A percentile compares a stretch with the other conserved stretches of the same genome.
Evolutionary conservation across 2,329 filamentous ascomycete species (phyloP).

Genomic region (Claviceps sp.): DNA sequence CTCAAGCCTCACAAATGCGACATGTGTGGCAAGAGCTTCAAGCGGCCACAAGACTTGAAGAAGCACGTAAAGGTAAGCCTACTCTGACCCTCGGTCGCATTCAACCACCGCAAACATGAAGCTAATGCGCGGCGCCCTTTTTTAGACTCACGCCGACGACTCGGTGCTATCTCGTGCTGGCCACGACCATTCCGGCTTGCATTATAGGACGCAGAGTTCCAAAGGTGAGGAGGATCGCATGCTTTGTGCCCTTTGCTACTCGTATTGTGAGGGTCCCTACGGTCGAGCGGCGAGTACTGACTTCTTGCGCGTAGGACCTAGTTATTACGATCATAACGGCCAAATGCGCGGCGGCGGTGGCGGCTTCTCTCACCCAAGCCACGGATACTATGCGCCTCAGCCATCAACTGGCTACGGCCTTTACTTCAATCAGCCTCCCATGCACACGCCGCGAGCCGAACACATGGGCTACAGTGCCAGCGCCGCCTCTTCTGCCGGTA

Average conservation of each 20-base stretch:
- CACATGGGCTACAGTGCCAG: constrained; percentile 49
- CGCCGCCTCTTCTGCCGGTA: constrained; percentile 17
- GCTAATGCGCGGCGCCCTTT: constrained; percentile 10
- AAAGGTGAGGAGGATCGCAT: constrained; percentile 34
- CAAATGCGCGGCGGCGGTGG: constrained; percentile 44
- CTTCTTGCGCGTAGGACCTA: constrained; percentile 29
- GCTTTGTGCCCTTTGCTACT: constrained; percentile 7
- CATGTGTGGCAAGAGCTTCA: constrained; percentile 97
- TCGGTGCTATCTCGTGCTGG: constrained; percentile 53
- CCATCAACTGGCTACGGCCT: constrained; percentile 52
- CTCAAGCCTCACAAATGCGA: constrained; percentile 98
- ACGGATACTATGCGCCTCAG: constrained; percentile 46
- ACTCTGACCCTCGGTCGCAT: neutral
- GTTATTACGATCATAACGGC: constrained; percentile 52
- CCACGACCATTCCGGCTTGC: constrained; percentile 39
- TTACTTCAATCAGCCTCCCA: constrained; percentile 59
- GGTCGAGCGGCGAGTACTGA: constrained; percentile 2
- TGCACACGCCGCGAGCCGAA: constrained; percentile 38
- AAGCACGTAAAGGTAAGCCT: constrained; percentile 78
- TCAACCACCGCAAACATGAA: neutral
- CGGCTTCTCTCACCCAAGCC: constrained; percentile 42
- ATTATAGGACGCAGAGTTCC: constrained; percentile 38
- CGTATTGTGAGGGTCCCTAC: neutral
- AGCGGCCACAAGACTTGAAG: constrained; percentile 96
- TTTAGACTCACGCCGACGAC: constrained; percentile 80